These are phyloP conservation scores for Nemania serpens DNA, from an alignment of 2,329 filamentous ascomycete species.

Conservation along the genomic window DNA sequence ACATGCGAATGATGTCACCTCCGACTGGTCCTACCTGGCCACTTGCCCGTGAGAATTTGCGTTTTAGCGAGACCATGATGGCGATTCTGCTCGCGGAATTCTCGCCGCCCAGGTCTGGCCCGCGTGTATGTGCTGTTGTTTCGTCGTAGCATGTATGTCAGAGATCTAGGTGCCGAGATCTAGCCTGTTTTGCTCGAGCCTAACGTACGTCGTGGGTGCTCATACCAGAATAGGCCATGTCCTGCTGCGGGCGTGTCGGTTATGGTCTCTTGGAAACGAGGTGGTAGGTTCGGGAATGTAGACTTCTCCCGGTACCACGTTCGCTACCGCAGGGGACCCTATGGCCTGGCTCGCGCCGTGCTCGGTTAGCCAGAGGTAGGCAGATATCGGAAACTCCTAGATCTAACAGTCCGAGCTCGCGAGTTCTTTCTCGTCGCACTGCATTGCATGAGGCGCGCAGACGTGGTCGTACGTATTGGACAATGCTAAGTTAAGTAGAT, in stretches of 20 bases:
- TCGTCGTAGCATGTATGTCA: not conserved
- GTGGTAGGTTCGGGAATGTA: slow-evolving; percentile 10
- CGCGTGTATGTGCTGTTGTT: not conserved
- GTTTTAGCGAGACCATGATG: not conserved
- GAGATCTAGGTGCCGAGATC: slow-evolving; percentile 9
- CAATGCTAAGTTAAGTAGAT: no score
- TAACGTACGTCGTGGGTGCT: not conserved
- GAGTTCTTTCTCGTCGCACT: slow-evolving; percentile 13
- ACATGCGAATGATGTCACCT: slow-evolving; percentile 10
- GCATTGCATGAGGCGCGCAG: slow-evolving; percentile 20
- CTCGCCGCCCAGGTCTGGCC: not conserved
- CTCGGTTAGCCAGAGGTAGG: slow-evolving; percentile 7
- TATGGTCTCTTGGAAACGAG: slow-evolving; percentile 19
- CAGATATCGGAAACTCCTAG: not conserved
- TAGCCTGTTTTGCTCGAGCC: not conserved
- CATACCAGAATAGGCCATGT: slow-evolving; percentile 19
- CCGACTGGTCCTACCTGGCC: not conserved
- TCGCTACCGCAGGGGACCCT: not conserved
- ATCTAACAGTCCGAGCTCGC: not conserved
- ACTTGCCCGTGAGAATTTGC: not conserved
- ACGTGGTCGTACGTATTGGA: not conserved
- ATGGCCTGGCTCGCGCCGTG: not conserved
- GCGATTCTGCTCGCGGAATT: not conserved
- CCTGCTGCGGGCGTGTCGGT: slow-evolving; percentile 15
- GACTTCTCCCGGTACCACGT: slow-evolving; percentile 6